Percentiles rank a stretch among this genome's conserved stretches.
These are phyloP conservation scores for Colletotrichum liaoningense DNA, from an alignment of 2,329 filamentous ascomycete genomes.

Conservation along the genomic window DNA sequence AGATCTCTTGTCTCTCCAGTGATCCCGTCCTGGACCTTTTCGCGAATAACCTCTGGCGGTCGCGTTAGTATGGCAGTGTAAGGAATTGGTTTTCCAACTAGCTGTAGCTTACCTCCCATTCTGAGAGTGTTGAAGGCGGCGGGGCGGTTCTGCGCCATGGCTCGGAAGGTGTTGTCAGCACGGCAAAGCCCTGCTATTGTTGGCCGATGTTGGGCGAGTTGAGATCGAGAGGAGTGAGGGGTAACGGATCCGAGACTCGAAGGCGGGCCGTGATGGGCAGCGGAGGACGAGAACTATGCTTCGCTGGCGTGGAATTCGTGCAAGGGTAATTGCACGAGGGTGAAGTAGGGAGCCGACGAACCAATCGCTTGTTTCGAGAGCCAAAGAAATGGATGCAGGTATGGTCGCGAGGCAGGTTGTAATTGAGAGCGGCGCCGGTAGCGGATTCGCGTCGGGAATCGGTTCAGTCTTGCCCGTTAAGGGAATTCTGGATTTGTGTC, in stretches of 20 bases:
- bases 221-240: constrained; percentile 42
- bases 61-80: constrained; percentile 9
- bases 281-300: constrained; percentile 7
- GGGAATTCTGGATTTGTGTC: constrained; percentile 10
- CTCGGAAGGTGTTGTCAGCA: constrained; percentile 36
- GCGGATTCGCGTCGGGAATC: constrained; percentile 21
- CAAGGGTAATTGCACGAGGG: constrained; percentile 25
- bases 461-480: constrained; percentile 1
- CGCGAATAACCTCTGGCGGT: constrained; percentile 88
- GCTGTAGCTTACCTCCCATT: constrained; percentile 87
- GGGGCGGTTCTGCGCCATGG: constrained; percentile 91
- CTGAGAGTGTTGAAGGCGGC: constrained; percentile 88
- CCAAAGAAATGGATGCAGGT: neutral
- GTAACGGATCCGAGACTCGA: constrained; percentile 42
- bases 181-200: constrained; percentile 36
- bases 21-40: constrained; percentile 98
- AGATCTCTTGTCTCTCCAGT: constrained; percentile 97
- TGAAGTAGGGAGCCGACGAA: constrained; percentile 1
- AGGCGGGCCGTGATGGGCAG: constrained; percentile 52
- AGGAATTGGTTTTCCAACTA: constrained; percentile 29
- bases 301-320: constrained; percentile 9
- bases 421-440: constrained; percentile 19
- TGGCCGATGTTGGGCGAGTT: constrained; percentile 35
- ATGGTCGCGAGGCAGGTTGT: constrained; percentile 7
- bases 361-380: constrained; percentile 26